phyloP scores from a whole-genome alignment of 345 rosid species.

The Acer campestre region DNA sequence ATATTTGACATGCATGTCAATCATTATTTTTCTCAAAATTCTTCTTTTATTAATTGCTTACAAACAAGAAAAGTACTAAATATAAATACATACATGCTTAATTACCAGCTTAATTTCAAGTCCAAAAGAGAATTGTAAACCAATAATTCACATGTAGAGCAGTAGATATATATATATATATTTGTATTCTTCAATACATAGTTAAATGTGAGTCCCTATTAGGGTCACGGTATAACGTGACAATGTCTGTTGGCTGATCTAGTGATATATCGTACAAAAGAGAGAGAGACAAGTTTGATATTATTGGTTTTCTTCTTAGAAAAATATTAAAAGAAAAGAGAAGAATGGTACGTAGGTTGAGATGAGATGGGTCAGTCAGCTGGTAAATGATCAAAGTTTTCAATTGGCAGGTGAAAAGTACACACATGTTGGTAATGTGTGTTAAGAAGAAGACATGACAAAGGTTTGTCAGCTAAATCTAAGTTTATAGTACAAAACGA shows the following conservation, averaged over 20 bases:
- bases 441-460: slow-evolving; percentile 27
- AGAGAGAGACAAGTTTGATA: slow-evolving; percentile 46
- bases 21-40: no score
- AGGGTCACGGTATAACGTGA: slow-evolving; percentile 51
- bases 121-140: not conserved
- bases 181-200: not conserved
- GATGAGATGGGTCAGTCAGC: not conserved
- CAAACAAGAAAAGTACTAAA: no score
- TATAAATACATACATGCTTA: no score
- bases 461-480: slow-evolving; percentile 27
- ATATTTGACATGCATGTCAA: no score
- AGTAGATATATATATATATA: no score
- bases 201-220: not conserved
- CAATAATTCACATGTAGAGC: not conserved
- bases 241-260: slow-evolving; percentile 43
- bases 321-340: slow-evolving; percentile 10
- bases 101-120: no score
- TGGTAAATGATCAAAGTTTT: not conserved
- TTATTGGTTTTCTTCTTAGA: slow-evolving; percentile 28
- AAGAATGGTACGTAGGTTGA: not conserved
- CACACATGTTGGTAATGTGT: slow-evolving; percentile 4
- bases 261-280: slow-evolving; percentile 45
- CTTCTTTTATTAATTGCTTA: no score
- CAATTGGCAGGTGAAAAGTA: slow-evolving; percentile 8
- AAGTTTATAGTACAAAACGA: slow-evolving; percentile 18